Evolutionary conservation across 768 basidiomycete species (phyloP), one percentile per base, ranked within the genome.

Genomic region (Trametopsis cervina): DNA sequence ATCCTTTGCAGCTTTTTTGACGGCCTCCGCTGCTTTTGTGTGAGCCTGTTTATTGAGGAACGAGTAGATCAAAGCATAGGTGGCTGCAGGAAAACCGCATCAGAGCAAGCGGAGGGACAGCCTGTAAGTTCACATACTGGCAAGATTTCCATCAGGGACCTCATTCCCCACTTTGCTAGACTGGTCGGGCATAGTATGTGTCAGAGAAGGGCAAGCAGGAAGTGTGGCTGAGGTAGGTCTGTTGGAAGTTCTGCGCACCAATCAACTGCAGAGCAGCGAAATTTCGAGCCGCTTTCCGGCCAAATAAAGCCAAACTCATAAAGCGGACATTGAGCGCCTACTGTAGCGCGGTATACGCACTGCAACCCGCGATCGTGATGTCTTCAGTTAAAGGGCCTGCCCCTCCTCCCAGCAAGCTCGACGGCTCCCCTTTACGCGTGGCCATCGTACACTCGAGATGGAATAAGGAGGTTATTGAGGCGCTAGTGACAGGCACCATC

Each of bases 401-500:
- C 13, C 72, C 77, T 40, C 75, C 85, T 29, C 63, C 78, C 44
- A 71, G 68, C 35, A 66, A 76, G 27, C 77, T 80, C 72, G 89
- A 97, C 59, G 94, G 94, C 44, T 84, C 89, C 2, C 52, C 72
- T 22, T 75, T 94, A 45, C 84, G 94, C 49, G 69, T 96, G 44
- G 89, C 89, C 60, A 94, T 98, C 61, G 87, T 98, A 5, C 95
- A 97, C 63, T 91, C 92, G 15, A 75, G 93, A 69, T 99, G 96
- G 96, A 99, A 99, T 72, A 82, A 80, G 56, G 61, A 70, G 17
- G 82, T 99, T 61, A 87, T 98, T 60, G 83, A 89, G 11, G 80
- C 90, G 10, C 79, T 99, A 42, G 71, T 99, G 49, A 68, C 76
- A 1, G 96, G 96, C 29, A 80, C 86, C 3, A 66, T 90, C 46